Evolutionary conservation across 2,329 filamentous ascomycete genomes (phyloP), one percentile per base, ranked within the genome.

Genomic region (Dactylonectria estremocensis): DNA sequence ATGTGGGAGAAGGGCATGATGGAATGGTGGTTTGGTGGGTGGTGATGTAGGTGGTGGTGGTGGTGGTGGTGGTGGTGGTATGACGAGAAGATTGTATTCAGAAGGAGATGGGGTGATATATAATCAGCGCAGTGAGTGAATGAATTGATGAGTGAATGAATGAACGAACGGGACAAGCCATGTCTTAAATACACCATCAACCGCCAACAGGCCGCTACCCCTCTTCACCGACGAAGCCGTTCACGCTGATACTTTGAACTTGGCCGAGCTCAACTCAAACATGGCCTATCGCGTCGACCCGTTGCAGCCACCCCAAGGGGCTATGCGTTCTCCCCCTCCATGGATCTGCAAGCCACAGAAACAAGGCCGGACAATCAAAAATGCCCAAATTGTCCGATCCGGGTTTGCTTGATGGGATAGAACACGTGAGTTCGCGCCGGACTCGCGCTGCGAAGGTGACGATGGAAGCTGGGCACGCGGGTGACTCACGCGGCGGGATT

Each of bases 1-100:
- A 77, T 46, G 65, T 77, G 75, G 8, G 54, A 45, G 54, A 77
- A 57, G 37, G 61, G 60, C 73, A 75, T 75, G 18, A n/a, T 70
- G 61, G 11, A 37, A 18, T 54, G 2, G 31, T 58, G 45, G 57
- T 37, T 20, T 16, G 24, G 24, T n/a, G 24, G 24, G 2, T 28
- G 24, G 24, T 28, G 24, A 7, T 28, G 33, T 49, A 43, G 43
- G 22, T 28, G 24, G 7, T 28, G 24, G 24, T 1, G 4, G 24
- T 28, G 24, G 4, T 4, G 24, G 24, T 28, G 24, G 24, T 28
- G 24, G 24, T 28, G n/a, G n/a, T n/a, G n/a, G n/a, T n/a, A n/a
- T 28, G 24, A 28, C 4, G 7, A 28, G 24, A 7, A 5, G 24
- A 28, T 28, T 28, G 24, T 28, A 5, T 28, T 28, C 24, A 28